Base-by-base conservation (phyloP, 768 basidiomycete genomes). In the Mycena albidolilacea region DNA sequence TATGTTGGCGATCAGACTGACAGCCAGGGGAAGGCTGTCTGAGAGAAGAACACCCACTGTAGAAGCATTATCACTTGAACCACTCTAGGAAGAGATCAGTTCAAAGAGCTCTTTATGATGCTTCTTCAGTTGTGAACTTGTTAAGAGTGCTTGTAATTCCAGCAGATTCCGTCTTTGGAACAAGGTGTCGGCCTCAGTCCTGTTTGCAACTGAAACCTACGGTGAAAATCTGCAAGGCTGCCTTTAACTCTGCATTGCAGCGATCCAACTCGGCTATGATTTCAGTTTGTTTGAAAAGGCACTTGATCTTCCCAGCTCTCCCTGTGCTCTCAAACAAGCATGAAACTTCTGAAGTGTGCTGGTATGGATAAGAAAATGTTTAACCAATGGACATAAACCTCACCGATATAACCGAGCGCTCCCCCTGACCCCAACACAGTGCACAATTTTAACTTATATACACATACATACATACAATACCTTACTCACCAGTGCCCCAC, bases 41-140 rank as follows among this genome's bases (percentile, higher is more conserved):
- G 70, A 55, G 1, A 71, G 1, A 37, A n/a, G n/a, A 50, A 30
- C 10, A 30, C 63, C 6, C 14, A 71, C 70, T 44, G 64, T 59
- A 23, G 64, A 65, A 0, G 6, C 30, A 35, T 23, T 57, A 23
- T 59, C 63, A 2, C 19, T 17, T 48, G 39, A 64, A 6, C 11
- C 64, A 43, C 63, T 71, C 44, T 39, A 37, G 17, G 63, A 17
- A 6, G 70, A 64, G 4, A 71, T 64, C 6, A 71, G 46, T 37
- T 71, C 70, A 1, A 71, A 39, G 6, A 71, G 70, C 14, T 71
- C 70, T 37, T 71, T 63, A 55, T 71, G 70, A 15, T 44, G 30
- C 9, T 19, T 50, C 48, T 71, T 65, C 57, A 6, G 19, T 21
- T 10, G 10, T 38, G 1, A 70, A 6, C 48, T 64, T 55, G 1